These are phyloP conservation scores for Entoloma clypeatum DNA, from an alignment of 1,284 basidiomycete species.

Conservation along the genomic window DNA sequence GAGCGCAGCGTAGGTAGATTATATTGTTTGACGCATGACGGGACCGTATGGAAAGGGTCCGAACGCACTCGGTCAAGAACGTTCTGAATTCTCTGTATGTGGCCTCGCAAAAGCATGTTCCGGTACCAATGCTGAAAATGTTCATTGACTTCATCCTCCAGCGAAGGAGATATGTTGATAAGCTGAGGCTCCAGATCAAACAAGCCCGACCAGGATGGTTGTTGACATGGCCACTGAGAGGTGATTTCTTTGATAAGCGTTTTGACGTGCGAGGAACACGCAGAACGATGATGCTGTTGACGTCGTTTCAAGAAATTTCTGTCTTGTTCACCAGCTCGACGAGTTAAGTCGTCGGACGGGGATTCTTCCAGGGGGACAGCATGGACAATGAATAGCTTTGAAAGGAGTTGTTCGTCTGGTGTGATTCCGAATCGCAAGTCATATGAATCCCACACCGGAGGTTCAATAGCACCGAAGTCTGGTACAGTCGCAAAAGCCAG, in stretches of 20 bases:
- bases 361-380: slow-evolving; percentile 3
- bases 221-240: slow-evolving; percentile 17
- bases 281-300: neutral
- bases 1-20: too few relatives aligned
- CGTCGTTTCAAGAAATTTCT: slow-evolving; percentile 1
- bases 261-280: slow-evolving; percentile 2
- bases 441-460: slow-evolving; percentile 15
- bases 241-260: slow-evolving; percentile 6
- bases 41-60: neutral
- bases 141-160: neutral
- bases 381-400: neutral
- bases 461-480: slow-evolving; percentile 13
- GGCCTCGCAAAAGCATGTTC: neutral
- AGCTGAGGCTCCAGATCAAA: neutral
- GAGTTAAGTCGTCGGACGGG: neutral
- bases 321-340: neutral
- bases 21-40: neutral
- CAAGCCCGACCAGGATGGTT: neutral
- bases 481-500: slow-evolving; percentile 29
- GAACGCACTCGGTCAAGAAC: neutral
- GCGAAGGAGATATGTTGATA: neutral
- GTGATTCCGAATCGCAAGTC: slow-evolving; percentile 15
- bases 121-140: neutral
- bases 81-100: neutral
- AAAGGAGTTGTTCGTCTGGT: slow-evolving; percentile 8